Base-by-base conservation (phyloP, 1,284 basidiomycete genomes). In the Ganoderma lucidum region DNA sequence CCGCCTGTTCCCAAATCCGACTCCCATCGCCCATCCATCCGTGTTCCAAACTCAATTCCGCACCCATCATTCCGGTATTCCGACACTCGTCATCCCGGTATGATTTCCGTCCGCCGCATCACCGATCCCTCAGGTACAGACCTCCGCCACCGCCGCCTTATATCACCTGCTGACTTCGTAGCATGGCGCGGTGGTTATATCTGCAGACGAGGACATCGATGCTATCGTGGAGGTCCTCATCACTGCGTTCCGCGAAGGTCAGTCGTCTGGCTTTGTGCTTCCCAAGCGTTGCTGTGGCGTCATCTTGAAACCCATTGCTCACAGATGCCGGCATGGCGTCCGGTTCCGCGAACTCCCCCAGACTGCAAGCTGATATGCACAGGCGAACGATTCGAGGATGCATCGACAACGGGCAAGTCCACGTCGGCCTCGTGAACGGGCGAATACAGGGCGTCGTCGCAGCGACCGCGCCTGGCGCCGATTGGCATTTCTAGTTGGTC, bases 401-500 rank as follows among this genome's bases (percentile, higher is more conserved):
- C n/a, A 32, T 76, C 58, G 60, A 58, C 8, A 67, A 64, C 14
- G 77, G 77, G 35, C 71, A 72, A 59, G 75, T 74, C 56, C 69
- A 74, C 62, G 62, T 77, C 44, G 75, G 74, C 10, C 65, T 72
- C 58, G 69, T 71, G 28, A 70, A 71, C 62, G 72, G 68, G 44
- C 64, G 63, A 8, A 70, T 74, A 9, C 74, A 71, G 58, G 75
- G 75, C 51, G 74, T 76, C 14, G 73, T 75, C 8, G 71, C 73
- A 56, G 68, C 68, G 67, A 59, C 74, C 28, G 68, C 72, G 10
- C 77, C 77, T 10, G 75, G 75, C 2, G 53, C 58, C 39, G 76
- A 77, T 35, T 78, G 76, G 76, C 69, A 69, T 23, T 73, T 74
- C 69, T 75, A 75, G 77, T 78, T 44, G 48, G 75, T 76, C 44